Base-by-base conservation (phyloP, 1,139 yeast genomes). In the Magnusiomyces tetraspermus region DNA sequence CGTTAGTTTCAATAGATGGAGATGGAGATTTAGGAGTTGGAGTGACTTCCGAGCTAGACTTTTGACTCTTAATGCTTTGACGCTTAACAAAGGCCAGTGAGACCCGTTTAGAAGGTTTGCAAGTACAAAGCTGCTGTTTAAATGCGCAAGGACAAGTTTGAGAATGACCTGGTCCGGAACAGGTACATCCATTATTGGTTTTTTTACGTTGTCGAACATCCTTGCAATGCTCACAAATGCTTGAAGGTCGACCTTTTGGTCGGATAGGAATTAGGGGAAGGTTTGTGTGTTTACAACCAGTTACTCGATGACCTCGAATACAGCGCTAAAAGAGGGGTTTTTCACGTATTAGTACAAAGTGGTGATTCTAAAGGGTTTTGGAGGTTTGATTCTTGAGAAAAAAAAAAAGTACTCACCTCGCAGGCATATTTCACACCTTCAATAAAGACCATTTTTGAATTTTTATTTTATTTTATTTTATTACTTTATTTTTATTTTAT, bases 361-460 rank as follows among this genome's bases (percentile, higher is more conserved):
- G n/a, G n/a, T n/a, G n/a, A n/a, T n/a, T n/a, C n/a, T n/a, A n/a
- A n/a, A n/a, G n/a, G 33, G 33, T 6, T 28, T 8, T 8, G 11
- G 11, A 11, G 11, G 33, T 28, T 28, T 8, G 33, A 49, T 47
- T 31, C 41, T 44, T 24, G 22, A 31, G 40, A 44, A 17, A 48
- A 38, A 31, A 47, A 42, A 30, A 19, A n/a, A 17, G 33, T 24
- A 56, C 62, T 23, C 51, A 61, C 63, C 52, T 86, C 96, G 67
- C 98, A 90, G 55, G 98, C 97, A 70, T 89, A 90, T 67, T 92
- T 90, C 59, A 86, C 83, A 41, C 97, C 97, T 65, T 89, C 87
- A 53, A 90, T 81, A 54, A 85, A 75, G 53, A 90, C 96, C 97
- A 89, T 89, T n/a, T 62, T n/a, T n/a, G n/a, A n/a, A n/a, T n/a